Percentiles rank a stretch among this genome's conserved stretches.
phyloP scores from a whole-genome alignment of 31 red algal genomes.

The Endocladia muricata region DNA sequence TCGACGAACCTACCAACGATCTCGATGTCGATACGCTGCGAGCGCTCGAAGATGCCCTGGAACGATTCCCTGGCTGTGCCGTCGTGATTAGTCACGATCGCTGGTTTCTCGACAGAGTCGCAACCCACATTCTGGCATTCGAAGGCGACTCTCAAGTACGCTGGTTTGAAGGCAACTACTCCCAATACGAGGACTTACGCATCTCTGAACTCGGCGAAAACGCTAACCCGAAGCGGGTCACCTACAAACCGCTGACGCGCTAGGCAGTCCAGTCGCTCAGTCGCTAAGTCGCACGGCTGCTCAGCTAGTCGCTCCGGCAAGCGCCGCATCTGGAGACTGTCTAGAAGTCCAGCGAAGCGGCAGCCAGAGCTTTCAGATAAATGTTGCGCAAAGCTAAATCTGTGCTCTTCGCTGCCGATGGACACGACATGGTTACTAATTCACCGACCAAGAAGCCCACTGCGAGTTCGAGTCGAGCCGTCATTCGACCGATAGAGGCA shows the following conservation, averaged over 20 bases:
- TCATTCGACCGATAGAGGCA: no score
- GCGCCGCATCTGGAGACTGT: not conserved
- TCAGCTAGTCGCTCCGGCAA: no score
- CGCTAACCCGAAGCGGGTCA: no score
- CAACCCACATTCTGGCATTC: constrained; percentile 95
- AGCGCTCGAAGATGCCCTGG: constrained; percentile 78
- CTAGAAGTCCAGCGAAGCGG: not conserved
- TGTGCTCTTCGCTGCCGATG: no score
- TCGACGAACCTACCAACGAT: constrained; percentile 89
- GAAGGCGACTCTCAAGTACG: constrained; percentile 77
- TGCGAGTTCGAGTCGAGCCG: no score
- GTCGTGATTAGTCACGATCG: constrained; percentile 84
- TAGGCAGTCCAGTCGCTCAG: no score
- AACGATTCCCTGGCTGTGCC: constrained; percentile 81
- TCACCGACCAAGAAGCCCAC: no score
- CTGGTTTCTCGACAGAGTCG: constrained; percentile 79
- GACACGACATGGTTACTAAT: no score
- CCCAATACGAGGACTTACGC: constrained; percentile 49
- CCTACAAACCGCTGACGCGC: no score
- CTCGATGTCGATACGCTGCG: constrained; percentile 69
- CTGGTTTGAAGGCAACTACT: constrained; percentile 76
- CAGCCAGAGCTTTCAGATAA: not conserved
- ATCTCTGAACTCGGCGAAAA: constrained; percentile 53
- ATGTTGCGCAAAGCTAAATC: not conserved
- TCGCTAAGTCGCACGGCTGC: no score